Evolutionary conservation across 2,329 filamentous ascomycete genomes (phyloP), one percentile per base, ranked within the genome.

Genomic region (Venturia carpophila): DNA sequence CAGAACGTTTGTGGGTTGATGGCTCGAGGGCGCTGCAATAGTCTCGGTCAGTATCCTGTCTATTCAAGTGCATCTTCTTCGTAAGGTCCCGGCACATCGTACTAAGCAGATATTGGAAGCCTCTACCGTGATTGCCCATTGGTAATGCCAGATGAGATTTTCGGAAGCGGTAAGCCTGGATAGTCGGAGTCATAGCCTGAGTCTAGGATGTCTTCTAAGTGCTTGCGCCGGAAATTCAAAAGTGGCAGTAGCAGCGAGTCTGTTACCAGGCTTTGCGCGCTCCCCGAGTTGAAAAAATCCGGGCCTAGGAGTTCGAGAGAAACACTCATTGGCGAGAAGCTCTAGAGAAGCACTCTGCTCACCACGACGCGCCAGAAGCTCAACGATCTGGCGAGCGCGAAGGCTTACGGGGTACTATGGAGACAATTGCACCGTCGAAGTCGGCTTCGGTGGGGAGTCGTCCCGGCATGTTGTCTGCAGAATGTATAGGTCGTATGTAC

Each of bases 1-100:
- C 67, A 96, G 84, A 69, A 95, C 81, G 70, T 92, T 88, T 55
- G 86, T 89, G 11, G 88, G 84, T 15, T 83, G 83, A 67, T 88
- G 84, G 34, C 73, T 72, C 41, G 70, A 68, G 45, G 83, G 71
- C 17, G 79, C 78, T 71, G 75, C 71, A 58, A 21, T 34, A 17
- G 52, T 58, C 27, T 37, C 17, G 5, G 52, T 58, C 24, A 58
- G 52, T 37, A 13, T 30, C 24, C 19, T 37, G 30, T 19, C 19
- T 37, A 15, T 37, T n/a, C 52, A 19, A 56, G 21, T 37, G 27
- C n/a, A 37, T 3, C 19, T 19, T 52, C 47, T 52, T 34, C 30
- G 27, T 10, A 58, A 58, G 27, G 15, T 37, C 37, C 24, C 52
- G 15, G 52, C 30, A 37, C 30, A 21, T 3, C 52, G 17, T 30